These are phyloP conservation scores for Candida nemodendra DNA, from an alignment of 805 yeast species.

Conservation along the genomic window DNA sequence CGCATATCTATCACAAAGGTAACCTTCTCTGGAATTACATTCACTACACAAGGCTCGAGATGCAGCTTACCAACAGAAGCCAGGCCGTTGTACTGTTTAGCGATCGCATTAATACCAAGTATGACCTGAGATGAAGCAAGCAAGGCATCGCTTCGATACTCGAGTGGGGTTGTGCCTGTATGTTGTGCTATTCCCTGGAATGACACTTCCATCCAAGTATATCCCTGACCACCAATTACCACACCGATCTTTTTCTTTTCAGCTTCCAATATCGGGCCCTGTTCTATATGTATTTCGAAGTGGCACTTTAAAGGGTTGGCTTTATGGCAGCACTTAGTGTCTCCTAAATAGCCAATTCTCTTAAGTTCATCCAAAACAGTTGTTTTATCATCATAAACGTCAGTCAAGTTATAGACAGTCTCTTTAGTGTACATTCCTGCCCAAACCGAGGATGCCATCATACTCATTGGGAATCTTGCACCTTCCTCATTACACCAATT, in stretches of 20 bases:
- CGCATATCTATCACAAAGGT: slow-evolving; percentile 61
- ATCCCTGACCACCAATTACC: slow-evolving; percentile 67
- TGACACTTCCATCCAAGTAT: slow-evolving; percentile 57
- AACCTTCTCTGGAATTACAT: slow-evolving; percentile 65
- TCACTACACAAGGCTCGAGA: slow-evolving; percentile 58
- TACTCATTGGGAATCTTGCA: slow-evolving; percentile 68
- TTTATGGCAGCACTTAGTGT: slow-evolving; percentile 44
- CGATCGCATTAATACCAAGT: slow-evolving; percentile 53
- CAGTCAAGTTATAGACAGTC: slow-evolving; percentile 48
- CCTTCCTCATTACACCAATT: slow-evolving; percentile 82
- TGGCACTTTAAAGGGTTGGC: slow-evolving; percentile 62
- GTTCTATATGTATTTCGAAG: slow-evolving; percentile 75
- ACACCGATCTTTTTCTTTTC: slow-evolving; percentile 57
- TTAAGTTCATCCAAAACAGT: slow-evolving; percentile 53
- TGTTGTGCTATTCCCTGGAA: slow-evolving; percentile 66
- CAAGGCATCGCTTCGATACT: slow-evolving; percentile 59
- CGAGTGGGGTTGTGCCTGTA: slow-evolving; percentile 72
- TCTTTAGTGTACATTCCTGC: slow-evolving; percentile 49
- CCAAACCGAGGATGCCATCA: slow-evolving; percentile 70
- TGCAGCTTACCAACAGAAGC: slow-evolving; percentile 59
- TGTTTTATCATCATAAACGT: slow-evolving; percentile 50
- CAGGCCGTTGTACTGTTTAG: slow-evolving; percentile 49
- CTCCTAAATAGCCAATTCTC: slow-evolving; percentile 64
- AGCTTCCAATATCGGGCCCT: slow-evolving; percentile 68
- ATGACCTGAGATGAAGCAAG: slow-evolving; percentile 59